Conservation (phyloP, 1,139 yeast genomes). For the Suhomyces anneliseae region DNA sequence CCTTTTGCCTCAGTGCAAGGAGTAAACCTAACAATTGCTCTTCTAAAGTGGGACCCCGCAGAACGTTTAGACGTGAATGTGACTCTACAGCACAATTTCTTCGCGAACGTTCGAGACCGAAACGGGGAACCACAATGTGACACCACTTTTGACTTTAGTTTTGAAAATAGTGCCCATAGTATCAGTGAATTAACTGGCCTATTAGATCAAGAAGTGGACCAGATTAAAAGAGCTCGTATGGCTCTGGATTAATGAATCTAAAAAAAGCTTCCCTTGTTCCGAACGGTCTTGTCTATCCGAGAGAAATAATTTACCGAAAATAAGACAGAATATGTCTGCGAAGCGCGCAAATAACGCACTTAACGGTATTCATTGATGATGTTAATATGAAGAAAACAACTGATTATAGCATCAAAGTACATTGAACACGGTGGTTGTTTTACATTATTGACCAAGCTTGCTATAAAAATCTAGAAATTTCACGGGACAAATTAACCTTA, state of each 20-base stretch:
- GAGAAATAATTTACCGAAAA: too few species aligned
- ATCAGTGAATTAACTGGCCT: conserved; percentile 43
- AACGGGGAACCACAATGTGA: conserved; percentile 51
- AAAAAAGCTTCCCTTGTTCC: too few species aligned
- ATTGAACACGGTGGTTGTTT: not conserved
- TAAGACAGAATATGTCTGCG: too few species aligned
- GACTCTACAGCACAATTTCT: conserved; percentile 53
- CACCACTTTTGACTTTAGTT: conserved; percentile 58
- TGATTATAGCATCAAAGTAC: too few species aligned
- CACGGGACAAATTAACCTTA: not conserved
- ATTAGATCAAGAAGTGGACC: conserved; percentile 46
- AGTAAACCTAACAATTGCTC: conserved; percentile 44
- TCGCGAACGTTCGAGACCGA: conserved; percentile 46
- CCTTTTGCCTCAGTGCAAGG: conserved; percentile 59
- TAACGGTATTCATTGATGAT: too few species aligned
- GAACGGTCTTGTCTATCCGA: too few species aligned
- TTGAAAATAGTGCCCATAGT: conserved; percentile 46
- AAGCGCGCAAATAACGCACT: too few species aligned
- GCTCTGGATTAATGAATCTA: too few species aligned
- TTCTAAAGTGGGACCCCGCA: conserved; percentile 62
- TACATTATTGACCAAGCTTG: not conserved
- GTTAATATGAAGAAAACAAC: too few species aligned
- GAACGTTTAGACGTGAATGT: conserved; percentile 48
- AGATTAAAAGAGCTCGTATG: conserved; percentile 21
- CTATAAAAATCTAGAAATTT: not conserved